A percentile compares a stretch with the other conserved stretches of the same genome.
phyloP scores from a whole-genome alignment of 2,329 filamentous ascomycete species.

The Cryphonectria japonica region DNA sequence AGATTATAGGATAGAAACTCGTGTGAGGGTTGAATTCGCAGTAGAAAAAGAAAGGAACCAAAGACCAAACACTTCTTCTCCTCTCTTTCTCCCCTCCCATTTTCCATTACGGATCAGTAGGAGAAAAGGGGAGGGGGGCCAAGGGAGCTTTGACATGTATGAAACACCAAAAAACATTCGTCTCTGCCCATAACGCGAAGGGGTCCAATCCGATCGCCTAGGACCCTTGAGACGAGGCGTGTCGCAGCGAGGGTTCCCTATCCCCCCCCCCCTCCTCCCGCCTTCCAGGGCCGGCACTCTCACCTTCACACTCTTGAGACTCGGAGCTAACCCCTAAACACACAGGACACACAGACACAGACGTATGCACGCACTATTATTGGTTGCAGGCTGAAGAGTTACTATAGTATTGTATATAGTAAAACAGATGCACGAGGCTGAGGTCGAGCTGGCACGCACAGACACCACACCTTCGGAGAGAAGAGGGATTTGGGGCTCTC shows the following conservation, averaged over 20 bases:
- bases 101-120: slow-evolving; percentile 1
- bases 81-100: background rate
- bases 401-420: no score
- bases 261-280: no score
- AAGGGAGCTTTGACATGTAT: background rate
- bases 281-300: no score
- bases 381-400: no score
- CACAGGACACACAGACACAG: background rate
- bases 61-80: no score
- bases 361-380: background rate
- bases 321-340: slow-evolving; percentile 7
- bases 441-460: background rate
- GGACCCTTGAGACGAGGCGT: slow-evolving; percentile 36
- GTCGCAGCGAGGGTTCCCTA: slow-evolving; percentile 34
- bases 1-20: background rate
- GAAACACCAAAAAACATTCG: slow-evolving; percentile 21
- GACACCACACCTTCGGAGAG: background rate
- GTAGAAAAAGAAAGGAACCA: no score
- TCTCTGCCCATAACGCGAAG: background rate
- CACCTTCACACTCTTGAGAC: background rate
- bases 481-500: background rate
- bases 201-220: background rate
- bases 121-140: background rate
- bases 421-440: slow-evolving; percentile 22
- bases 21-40: no score